Percentiles rank a stretch among this genome's conserved stretches.
Evolutionary conservation across 129 eudicot genomes (phyloP).

Genomic region (Cynara cardunculus): DNA sequence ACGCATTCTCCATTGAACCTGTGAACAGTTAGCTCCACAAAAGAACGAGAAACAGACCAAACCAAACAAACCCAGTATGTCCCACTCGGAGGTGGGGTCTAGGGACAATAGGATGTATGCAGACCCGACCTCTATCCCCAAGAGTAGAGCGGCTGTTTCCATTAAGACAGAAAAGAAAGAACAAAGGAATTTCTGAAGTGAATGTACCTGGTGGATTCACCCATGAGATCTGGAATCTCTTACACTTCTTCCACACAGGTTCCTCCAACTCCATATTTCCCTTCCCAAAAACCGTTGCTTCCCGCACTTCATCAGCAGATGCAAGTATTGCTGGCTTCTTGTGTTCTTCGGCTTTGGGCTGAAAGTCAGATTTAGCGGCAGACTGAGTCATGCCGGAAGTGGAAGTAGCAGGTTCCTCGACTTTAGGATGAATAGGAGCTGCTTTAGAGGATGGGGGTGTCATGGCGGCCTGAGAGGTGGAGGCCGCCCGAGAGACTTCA

Average conservation of each 20-base stretch:
- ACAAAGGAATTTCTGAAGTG: background rate
- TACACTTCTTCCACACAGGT: slow-evolving; percentile 62
- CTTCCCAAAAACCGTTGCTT: slow-evolving; percentile 19
- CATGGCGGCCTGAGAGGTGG: slow-evolving; percentile 28
- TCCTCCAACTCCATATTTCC: slow-evolving; percentile 38
- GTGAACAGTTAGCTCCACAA: slow-evolving; percentile 22
- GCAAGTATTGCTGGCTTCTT: slow-evolving; percentile 19
- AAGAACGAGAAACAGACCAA: background rate
- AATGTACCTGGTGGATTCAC: slow-evolving; percentile 78
- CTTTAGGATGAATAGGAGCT: slow-evolving; percentile 32
- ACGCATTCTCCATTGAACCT: slow-evolving; percentile 14
- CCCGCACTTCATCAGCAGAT: slow-evolving; percentile 9
- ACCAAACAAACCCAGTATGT: background rate
- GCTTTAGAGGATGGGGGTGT: slow-evolving; percentile 33
- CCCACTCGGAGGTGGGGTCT: background rate
- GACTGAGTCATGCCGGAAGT: slow-evolving; percentile 30
- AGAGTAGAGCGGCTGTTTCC: background rate
- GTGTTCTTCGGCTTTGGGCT: slow-evolving; percentile 43
- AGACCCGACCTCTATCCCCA: background rate
- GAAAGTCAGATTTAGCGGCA: background rate
- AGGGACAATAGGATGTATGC: background rate
- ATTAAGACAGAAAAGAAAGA: background rate
- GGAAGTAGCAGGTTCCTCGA: slow-evolving; percentile 42
- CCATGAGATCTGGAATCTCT: slow-evolving; percentile 76
- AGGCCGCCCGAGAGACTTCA: slow-evolving; percentile 35